Evolutionary conservation across 2,329 filamentous ascomycete genomes (phyloP).

Genomic region (Nakataea oryzae): DNA sequence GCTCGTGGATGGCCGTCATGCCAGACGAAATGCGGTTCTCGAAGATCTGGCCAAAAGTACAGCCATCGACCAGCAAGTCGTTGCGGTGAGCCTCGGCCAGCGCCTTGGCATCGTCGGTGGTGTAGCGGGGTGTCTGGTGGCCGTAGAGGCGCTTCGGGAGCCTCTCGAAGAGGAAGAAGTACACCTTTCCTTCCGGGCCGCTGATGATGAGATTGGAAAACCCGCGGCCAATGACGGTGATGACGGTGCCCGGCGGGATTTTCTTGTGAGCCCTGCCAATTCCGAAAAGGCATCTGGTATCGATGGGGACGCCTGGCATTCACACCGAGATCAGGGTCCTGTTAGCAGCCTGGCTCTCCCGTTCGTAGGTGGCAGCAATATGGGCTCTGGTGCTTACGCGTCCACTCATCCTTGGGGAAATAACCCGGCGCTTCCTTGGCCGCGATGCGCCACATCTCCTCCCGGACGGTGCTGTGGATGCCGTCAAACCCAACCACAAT

Average conservation of each 20-base stretch:
- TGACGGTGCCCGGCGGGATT: slow-evolving; percentile 1
- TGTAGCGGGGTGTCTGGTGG: slow-evolving; percentile 8
- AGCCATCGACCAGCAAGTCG: slow-evolving; percentile 6
- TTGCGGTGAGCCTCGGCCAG: slow-evolving; percentile 1
- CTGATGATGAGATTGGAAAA: slow-evolving; percentile 7
- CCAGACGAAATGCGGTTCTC: slow-evolving; percentile 10
- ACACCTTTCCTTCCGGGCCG: slow-evolving; percentile 8
- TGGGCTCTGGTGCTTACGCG: neutral
- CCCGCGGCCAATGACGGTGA: slow-evolving; percentile 3
- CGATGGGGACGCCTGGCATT: slow-evolving; percentile 2
- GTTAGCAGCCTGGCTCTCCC: too few species aligned
- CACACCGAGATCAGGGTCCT: neutral
- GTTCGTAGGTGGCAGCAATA: too few species aligned
- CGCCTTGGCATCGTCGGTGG: slow-evolving; percentile 6
- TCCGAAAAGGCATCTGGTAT: slow-evolving; percentile 10
- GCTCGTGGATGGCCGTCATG: slow-evolving; percentile 21
- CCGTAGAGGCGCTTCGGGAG: slow-evolving; percentile 5
- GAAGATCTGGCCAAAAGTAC: slow-evolving; percentile 8
- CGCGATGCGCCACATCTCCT: slow-evolving; percentile 8
- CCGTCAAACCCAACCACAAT: slow-evolving; percentile 29
- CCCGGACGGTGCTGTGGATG: slow-evolving; percentile 20
- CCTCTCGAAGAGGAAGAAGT: slow-evolving; percentile 11
- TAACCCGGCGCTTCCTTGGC: slow-evolving; percentile 5
- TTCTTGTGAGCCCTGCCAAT: slow-evolving; percentile 7
- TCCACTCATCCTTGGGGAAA: slow-evolving; percentile 6